phyloP scores from a whole-genome alignment of 208 protist genomes.

The Leishmania tropica region DNA sequence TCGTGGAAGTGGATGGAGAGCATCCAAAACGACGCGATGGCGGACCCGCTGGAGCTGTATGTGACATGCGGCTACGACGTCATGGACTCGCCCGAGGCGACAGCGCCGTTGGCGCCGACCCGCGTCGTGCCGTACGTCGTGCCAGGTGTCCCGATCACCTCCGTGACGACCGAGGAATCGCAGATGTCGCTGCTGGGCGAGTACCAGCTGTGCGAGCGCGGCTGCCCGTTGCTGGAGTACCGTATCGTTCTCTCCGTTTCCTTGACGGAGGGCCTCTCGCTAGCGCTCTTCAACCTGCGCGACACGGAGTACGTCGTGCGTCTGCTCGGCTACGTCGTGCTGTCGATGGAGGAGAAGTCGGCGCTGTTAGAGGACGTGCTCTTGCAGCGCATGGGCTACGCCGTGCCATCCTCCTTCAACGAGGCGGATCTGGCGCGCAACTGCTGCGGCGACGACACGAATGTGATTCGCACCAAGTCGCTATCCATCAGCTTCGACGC shows the following conservation, averaged over 20 bases:
- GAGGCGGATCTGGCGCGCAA: slow-evolving; percentile 65
- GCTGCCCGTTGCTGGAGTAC: slow-evolving; percentile 24
- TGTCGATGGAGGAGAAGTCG: slow-evolving; percentile 72
- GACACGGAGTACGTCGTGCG: slow-evolving; percentile 76
- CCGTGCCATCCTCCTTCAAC: slow-evolving; percentile 49
- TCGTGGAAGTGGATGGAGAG: slow-evolving; percentile 78
- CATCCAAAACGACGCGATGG: slow-evolving; percentile 63
- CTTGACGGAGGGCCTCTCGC: slow-evolving; percentile 49
- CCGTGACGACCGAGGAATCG: slow-evolving; percentile 48
- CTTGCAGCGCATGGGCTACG: slow-evolving; percentile 78
- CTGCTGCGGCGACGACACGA: slow-evolving; percentile 77
- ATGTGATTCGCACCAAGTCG: slow-evolving; percentile 46
- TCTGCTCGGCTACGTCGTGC: slow-evolving; percentile 61
- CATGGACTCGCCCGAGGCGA: slow-evolving; percentile 19
- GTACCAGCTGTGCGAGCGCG: slow-evolving; percentile 37
- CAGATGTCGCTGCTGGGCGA: slow-evolving; percentile 63
- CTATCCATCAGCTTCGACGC: slow-evolving; percentile 56
- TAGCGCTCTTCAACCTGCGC: slow-evolving; percentile 75
- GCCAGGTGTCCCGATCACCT: slow-evolving; percentile 53
- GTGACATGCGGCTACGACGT: slow-evolving; percentile 68
- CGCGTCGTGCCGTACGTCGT: slow-evolving; percentile 56
- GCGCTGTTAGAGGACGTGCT: slow-evolving; percentile 75
- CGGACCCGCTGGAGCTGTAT: slow-evolving; percentile 63
- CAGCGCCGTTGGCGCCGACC: slow-evolving; percentile 27
- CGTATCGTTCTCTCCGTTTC: slow-evolving; percentile 64